Evolutionary conservation across 2,329 filamentous ascomycete genomes (phyloP), one percentile per base, ranked within the genome.

Genomic region (Fonsecaea pugnacius): DNA sequence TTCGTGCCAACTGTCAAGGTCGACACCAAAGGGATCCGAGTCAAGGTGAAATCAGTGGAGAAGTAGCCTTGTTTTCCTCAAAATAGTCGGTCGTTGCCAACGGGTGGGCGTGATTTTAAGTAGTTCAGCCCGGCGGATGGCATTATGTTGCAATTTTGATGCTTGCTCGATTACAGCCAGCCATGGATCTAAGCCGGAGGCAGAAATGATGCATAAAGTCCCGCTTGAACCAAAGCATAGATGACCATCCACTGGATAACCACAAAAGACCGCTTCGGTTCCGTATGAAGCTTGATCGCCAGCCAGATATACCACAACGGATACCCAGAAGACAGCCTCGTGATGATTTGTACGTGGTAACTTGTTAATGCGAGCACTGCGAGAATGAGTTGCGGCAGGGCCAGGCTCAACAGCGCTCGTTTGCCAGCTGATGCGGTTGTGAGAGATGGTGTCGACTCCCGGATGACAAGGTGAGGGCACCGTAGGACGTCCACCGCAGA

Each of bases 311-410:
- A 95, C 92, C 92, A 97, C 18, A 95, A 78, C 1, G 92, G 91
- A 76, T 94, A 96, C 0, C 89, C 94, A 0, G 93, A 96, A 1
- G 91, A 89, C 16, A 99, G 84, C 27, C 95, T 87, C 51, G 90
- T 96, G 72, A 98, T 89, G 70, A 99, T 96, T 77, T 99, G 95
- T 30, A 97, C 90, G 74, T 99, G 95, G 73, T 96, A 96, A 67
- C 81, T 91, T 12, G 89, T 91, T 21, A 93, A 77, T 21, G 92
- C 91, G 64, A 94, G 76, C 2, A 85, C 66, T 1, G 89, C 88
- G 18, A 99, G 81, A 3, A 93, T 63, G 1, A 90, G 76, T 76
- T 99, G 94, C 3, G 87, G 85, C 3, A 88, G 77, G 1, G 91
- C 91, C 66, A 96, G 80, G 24, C 85, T 58, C 77, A 72, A 30